These are phyloP conservation scores for Coemansia aciculifera DNA, from an alignment of 192 early-diverging fungal genomes.

Conservation along the genomic window DNA sequence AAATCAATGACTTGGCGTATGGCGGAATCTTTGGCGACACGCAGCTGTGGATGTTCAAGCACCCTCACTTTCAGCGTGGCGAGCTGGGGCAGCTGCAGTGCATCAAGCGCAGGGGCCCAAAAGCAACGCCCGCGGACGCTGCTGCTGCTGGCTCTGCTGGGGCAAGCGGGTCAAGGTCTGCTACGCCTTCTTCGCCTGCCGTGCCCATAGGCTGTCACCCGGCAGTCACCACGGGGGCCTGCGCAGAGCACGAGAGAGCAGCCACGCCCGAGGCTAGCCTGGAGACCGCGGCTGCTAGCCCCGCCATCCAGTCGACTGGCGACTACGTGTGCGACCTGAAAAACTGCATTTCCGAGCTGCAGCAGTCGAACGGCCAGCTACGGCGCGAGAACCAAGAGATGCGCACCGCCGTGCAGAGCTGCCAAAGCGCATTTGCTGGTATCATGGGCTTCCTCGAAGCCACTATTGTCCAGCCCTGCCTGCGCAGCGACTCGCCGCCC, in stretches of 20 bases:
- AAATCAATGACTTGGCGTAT: conserved; percentile 50
- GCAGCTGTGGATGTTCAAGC: conserved; percentile 56
- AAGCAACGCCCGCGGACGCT: conserved; percentile 5
- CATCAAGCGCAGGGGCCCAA: conserved; percentile 50
- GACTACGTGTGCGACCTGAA: conserved; percentile 25
- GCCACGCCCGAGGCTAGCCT: not conserved
- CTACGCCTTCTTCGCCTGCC: conserved; percentile 12
- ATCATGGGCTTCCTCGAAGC: conserved; percentile 46
- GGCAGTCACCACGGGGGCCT: not conserved
- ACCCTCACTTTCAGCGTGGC: conserved; percentile 43
- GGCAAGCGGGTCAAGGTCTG: not conserved
- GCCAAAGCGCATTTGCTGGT: conserved; percentile 41
- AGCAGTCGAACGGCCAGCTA: conserved; percentile 36
- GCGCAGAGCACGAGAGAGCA: not conserved
- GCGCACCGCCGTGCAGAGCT: conserved; percentile 26
- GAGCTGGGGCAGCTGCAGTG: conserved; percentile 41
- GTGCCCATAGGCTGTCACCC: not conserved
- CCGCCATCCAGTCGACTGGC: conserved; percentile 7
- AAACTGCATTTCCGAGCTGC: conserved; percentile 26
- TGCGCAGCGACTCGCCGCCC: not conserved
- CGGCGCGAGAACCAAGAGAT: conserved; percentile 44
- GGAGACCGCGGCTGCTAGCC: not conserved
- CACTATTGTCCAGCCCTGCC: conserved; percentile 31
- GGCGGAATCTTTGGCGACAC: conserved; percentile 40
- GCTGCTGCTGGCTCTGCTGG: not conserved